Evolutionary conservation across 331 rosid species (phyloP), one percentile per base, ranked within the genome.

Genomic region (Spiraea crenata): DNA sequence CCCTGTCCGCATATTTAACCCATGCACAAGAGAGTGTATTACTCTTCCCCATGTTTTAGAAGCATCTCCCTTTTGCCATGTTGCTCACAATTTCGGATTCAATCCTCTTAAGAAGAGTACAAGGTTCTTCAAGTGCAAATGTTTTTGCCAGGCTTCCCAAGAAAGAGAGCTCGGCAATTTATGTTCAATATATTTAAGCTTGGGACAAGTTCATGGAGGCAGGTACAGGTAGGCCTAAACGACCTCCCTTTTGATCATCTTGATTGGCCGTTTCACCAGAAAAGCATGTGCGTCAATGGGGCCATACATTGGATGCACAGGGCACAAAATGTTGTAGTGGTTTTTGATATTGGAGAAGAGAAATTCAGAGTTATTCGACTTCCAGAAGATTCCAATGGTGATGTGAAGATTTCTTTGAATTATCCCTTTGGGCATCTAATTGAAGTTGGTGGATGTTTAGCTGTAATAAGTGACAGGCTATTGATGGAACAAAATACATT

Each of bases 381-480:
- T 57, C 62, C 62, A 20, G 15, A 31, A 57, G 61, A 57, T 57
- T 57, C 11, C 31, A 57, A 35, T 57, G 25, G 39, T 31, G 25
- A 10, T 34, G 12, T 16, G 4, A 14, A 5, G 8, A 20, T 4
- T 57, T 31, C 4, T 8, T 3, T 3, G 59, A 31, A 14, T 12
- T 31, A 25, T 57, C 40, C 62, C 0, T 9, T 57, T 35, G 62
- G 47, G 44, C 35, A 20, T 37, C 25, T 47, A 65, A 44, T 34
- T 65, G 57, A 37, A 13, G 57, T 65, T 25, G 70, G 44, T 47
- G 70, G 70, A 65, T 65, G 55, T 16, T 25, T 65, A 57, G 57
- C 57, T 46, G 57, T 47, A 15, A 47, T 46, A 65, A 20, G 50
- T 65, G 55, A 47, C 69, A 46, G 16, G 56, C 17, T 31, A 13